A percentile compares a stretch with the other conserved stretches of the same genome.
These are phyloP conservation scores for Phytophthora fragariaefolia DNA, from an alignment of 352 stramenopile species.

Conservation along the genomic window DNA sequence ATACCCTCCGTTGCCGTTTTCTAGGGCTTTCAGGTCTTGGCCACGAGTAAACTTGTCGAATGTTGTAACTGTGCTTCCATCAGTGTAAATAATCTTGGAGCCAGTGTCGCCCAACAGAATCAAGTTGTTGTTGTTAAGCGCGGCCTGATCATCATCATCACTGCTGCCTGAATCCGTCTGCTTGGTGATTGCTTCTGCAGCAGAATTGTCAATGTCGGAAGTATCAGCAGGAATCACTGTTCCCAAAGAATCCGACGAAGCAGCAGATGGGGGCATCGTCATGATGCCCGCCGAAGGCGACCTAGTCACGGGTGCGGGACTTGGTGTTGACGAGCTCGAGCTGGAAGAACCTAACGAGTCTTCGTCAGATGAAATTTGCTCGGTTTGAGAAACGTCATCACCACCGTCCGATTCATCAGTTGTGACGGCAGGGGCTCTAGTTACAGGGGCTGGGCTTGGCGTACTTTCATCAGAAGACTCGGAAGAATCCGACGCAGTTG, in stretches of 20 bases:
- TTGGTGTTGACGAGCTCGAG: constrained; percentile 16
- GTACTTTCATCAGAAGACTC: constrained; percentile 27
- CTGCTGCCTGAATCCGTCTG: constrained; percentile 30
- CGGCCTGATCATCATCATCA: constrained; percentile 23
- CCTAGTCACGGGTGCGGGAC: constrained; percentile 30
- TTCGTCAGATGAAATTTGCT: constrained; percentile 11
- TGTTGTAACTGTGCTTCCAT: constrained; percentile 43
- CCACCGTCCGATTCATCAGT: constrained; percentile 13
- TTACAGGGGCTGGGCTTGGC: constrained; percentile 43
- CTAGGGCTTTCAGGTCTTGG: constrained; percentile 17
- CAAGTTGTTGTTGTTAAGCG: constrained; percentile 32
- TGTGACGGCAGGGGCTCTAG: constrained; percentile 23
- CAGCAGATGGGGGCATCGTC: constrained; percentile 28
- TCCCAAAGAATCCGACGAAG: constrained; percentile 33
- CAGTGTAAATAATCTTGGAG: constrained; percentile 43
- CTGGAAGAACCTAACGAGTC: constrained; percentile 9
- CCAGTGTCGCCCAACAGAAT: constrained; percentile 38
- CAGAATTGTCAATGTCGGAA: constrained; percentile 35
- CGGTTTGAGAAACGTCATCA: constrained; percentile 25
- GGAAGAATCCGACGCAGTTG: constrained; percentile 3
- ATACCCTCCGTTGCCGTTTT: constrained; percentile 33
- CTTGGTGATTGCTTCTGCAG: constrained; percentile 34
- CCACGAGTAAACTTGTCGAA: constrained; percentile 49
- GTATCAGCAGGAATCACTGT: constrained; percentile 43
- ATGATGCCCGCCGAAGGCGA: constrained; percentile 13